These are phyloP conservation scores for Suillus plorans DNA, from an alignment of 768 basidiomycete species.

Conservation along the genomic window DNA sequence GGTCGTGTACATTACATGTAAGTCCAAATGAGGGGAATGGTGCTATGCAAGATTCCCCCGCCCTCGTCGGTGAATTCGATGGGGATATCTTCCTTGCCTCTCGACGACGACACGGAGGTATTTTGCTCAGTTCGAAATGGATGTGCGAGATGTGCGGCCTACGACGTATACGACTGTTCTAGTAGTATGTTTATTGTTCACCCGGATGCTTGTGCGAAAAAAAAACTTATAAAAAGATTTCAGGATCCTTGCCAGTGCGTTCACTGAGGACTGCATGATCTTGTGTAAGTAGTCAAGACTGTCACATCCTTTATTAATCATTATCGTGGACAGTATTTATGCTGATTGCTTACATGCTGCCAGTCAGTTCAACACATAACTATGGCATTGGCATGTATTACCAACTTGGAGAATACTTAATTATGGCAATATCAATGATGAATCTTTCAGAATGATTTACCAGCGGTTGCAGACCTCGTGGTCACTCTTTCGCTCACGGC, in stretches of 20 bases:
- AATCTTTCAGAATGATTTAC: not conserved
- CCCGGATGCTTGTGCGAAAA: not conserved
- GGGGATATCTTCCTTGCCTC: slow-evolving; percentile 97
- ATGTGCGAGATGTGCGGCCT: slow-evolving; percentile 90
- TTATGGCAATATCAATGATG: not conserved
- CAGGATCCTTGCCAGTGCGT: not conserved
- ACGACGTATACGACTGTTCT: slow-evolving; percentile 65
- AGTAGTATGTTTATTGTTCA: not conserved
- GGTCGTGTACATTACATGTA: slow-evolving; percentile 88
- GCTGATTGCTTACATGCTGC: not conserved
- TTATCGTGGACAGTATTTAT: too few species aligned
- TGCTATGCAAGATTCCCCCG: slow-evolving; percentile 83
- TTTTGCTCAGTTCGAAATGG: slow-evolving; percentile 89
- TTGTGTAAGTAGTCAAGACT: too few species aligned
- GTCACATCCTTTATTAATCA: too few species aligned
- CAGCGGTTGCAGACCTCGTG: not conserved
- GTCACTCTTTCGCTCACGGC: not conserved
- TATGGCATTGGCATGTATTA: not conserved
- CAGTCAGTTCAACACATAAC: not conserved
- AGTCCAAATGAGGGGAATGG: slow-evolving; percentile 95
- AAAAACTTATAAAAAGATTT: not conserved
- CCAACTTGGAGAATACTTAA: not conserved
- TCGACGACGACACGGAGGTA: slow-evolving; percentile 97
- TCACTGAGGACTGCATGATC: not conserved
- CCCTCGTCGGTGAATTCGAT: slow-evolving; percentile 99